Conservation (phyloP, 208 protist genomes). For the Leishmania braziliensis region DNA sequence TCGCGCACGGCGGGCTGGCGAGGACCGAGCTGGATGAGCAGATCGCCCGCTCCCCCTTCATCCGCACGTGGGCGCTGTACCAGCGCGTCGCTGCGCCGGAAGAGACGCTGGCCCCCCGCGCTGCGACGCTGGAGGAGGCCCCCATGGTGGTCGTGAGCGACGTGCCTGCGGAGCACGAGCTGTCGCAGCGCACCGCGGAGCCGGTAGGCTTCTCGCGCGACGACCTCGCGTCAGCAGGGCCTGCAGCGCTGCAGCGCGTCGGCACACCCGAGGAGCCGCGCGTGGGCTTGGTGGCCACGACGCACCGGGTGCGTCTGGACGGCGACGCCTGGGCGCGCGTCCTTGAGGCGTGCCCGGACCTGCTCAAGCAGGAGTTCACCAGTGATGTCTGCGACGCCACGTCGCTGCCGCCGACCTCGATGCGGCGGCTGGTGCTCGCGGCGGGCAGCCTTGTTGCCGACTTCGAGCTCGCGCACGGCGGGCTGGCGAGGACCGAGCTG, state of each 20-base stretch:
- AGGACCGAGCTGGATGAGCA: slow-evolving; percentile 24
- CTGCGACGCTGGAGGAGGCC: too few species aligned
- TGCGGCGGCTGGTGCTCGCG: slow-evolving; percentile 18
- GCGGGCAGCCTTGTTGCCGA: slow-evolving; percentile 28
- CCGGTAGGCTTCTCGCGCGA: too few species aligned
- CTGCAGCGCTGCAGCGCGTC: too few species aligned
- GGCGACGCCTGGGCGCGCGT: slow-evolving; percentile 47
- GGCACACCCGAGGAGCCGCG: background rate
- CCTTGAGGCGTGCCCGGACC: slow-evolving; percentile 22
- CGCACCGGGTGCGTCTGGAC: slow-evolving; percentile 38
- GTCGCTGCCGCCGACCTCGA: background rate
- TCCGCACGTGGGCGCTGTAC: slow-evolving; percentile 27
- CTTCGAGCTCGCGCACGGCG: slow-evolving; percentile 28
- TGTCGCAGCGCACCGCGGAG: background rate
- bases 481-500: slow-evolving; percentile 12
- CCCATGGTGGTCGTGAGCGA: too few species aligned
- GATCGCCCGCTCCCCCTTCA: slow-evolving; percentile 14
- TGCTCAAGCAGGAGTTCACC: slow-evolving; percentile 41
- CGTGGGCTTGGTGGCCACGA: slow-evolving; percentile 12
- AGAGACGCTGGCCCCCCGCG: background rate
- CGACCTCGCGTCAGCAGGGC: too few species aligned
- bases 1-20: slow-evolving; percentile 19
- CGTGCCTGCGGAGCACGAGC: background rate
- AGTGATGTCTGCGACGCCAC: slow-evolving; percentile 38
- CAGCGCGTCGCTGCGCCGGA: background rate